Evolutionary conservation across 805 yeast genomes (phyloP), one percentile per base, ranked within the genome.

Genomic region (Deakozyma indianensis): DNA sequence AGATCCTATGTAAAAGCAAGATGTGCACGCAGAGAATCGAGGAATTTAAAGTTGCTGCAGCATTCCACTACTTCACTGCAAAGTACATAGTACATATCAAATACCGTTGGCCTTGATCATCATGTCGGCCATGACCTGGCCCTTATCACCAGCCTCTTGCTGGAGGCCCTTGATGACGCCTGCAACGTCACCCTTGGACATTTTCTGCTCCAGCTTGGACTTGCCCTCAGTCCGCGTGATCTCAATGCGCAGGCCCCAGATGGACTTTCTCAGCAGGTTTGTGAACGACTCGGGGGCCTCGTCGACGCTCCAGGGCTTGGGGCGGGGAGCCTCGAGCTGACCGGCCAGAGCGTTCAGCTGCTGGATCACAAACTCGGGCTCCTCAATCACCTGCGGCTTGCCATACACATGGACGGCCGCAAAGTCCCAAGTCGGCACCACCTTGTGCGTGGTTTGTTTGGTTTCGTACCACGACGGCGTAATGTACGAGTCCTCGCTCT

Each of bases 361-460:
- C 0, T 57, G 47, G 35, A 69, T 51, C 7, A 77, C 65, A 63
- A 71, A 74, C 16, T 64, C 70, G 22, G 58, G 54, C 43, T 70
- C 71, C 44, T 71, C 75, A 15, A 74, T 55, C 22, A 70, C 49
- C 22, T 49, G 62, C 7, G 79, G 68, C 23, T 57, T 68, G 2
- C 84, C 84, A 47, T 71, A 63, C 40, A 71, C 63, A 53, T 79
- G 83, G 25, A 73, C 77, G 3, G 73, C 60, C 1, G 73, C 75
- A 59, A 71, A 78, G 56, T 75, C 78, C 83, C 83, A 79, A 1
- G 84, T 78, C 16, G 84, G 83, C n/a, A 78, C 84, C 38, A 67
- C 68, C 54, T 76, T 78, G 49, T 75, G 79, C 25, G 79, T 73
- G 42, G 66, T 66, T 42, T 67, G 60, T 60, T 78, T 78, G 20